Evolutionary conservation across 208 protist species (phyloP), one percentile per base, ranked within the genome.

Genomic region (Strigomonas galati): DNA sequence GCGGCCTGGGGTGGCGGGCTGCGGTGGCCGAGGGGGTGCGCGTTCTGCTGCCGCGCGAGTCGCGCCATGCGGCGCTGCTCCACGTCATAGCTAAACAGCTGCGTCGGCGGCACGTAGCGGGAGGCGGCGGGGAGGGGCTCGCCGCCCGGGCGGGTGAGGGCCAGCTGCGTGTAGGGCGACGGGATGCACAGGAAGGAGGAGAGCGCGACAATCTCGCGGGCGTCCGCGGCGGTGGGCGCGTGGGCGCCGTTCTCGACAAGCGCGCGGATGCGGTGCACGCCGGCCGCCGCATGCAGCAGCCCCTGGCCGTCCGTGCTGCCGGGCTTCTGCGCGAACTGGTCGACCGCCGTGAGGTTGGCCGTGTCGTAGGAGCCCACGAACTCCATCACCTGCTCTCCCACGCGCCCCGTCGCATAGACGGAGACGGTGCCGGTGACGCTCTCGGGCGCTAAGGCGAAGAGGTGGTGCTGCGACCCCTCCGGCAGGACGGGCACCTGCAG

Each of bases 91-190:
- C 54, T 46, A 46, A 72, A 84, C 52, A 57, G 52, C 28, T 24
- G 23, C 14, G 52, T 4, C 14, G 2, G 52, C 14, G 28, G 52
- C 23, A 24, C 7, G 28, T 28, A 21, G 28, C 12, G 12, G 15
- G 23, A 2, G 23, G 9, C 26, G 17, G 48, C 48, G n/a, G 7
- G 49, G 5, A 28, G 23, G 6, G 49, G 7, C 9, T 58, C 53
- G 28, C 21, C 53, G 21, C 21, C 21, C 26, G 26, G 15, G 28
- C 53, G 26, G 15, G 3, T 4, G 15, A 31, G 53, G 15, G 65
- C 69, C 57, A 90, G 78, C 21, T 75, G 71, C 3, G 87, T 93
- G 68, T 76, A 87, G 3, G 84, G 87, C 9, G 77, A 79, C 17
- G 79, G 77, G 31, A 90, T 35, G 52, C 62, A 48, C 69, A 73